Conservation (phyloP, 139 green algal genomes). For the Choricystis sp. region DNA sequence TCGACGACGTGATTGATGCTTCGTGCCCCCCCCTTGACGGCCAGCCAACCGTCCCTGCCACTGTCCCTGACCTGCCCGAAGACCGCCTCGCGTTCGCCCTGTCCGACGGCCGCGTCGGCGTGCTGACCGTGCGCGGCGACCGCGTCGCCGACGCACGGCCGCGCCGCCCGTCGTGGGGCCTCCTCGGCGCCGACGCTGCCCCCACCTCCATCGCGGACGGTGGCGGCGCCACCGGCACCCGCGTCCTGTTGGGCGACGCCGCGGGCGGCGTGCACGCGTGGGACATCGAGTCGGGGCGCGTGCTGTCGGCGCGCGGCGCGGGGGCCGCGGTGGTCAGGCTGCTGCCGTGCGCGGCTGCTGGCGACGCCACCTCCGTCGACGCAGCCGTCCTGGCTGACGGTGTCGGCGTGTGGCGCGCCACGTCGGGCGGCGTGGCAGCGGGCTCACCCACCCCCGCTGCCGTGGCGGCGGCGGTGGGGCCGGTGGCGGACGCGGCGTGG, state of each 20-base stretch:
- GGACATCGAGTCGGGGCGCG: slow-evolving; percentile 22
- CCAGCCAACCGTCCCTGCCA: neutral
- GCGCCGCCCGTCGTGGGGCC: slow-evolving; percentile 22
- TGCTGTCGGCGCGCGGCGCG: neutral
- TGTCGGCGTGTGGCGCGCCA: slow-evolving; percentile 10
- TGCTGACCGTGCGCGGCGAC: slow-evolving; percentile 23
- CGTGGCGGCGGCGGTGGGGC: slow-evolving; percentile 15
- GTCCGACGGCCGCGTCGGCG: slow-evolving; percentile 26
- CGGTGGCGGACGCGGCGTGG: slow-evolving; percentile 37
- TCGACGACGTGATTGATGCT: no score
- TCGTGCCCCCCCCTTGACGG: no score
- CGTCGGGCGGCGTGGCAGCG: no score
- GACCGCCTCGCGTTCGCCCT: slow-evolving; percentile 50
- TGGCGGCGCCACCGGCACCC: slow-evolving; percentile 25
- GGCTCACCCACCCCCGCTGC: slow-evolving; percentile 6
- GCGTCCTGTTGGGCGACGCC: slow-evolving; percentile 43
- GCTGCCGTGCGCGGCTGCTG: neutral
- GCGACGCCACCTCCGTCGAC: no score
- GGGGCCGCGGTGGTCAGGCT: neutral
- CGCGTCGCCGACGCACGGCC: slow-evolving; percentile 40
- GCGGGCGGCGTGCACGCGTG: slow-evolving; percentile 50
- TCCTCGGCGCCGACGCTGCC: slow-evolving; percentile 15
- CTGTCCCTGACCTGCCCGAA: slow-evolving; percentile 16
- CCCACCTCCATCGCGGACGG: slow-evolving; percentile 30
- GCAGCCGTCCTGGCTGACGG: slow-evolving; percentile 20